Conservation (phyloP, 2,329 filamentous ascomycete genomes). For the Xylogone sp. region DNA sequence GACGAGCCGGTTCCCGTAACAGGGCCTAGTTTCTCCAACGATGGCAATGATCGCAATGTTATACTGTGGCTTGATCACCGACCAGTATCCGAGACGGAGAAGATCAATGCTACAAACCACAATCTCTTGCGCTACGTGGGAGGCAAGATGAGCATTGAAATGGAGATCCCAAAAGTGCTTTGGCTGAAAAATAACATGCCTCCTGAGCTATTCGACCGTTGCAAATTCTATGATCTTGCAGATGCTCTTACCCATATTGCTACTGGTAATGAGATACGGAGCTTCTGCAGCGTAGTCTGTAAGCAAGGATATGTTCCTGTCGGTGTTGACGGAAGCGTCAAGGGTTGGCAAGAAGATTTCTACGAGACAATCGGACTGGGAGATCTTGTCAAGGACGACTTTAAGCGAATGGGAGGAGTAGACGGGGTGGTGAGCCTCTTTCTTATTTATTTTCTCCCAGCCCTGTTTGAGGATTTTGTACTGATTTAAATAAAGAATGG, state of each 20-base stretch:
- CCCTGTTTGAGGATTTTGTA: slow-evolving; percentile 5
- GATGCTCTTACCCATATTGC: slow-evolving; percentile 94
- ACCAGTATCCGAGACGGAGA: slow-evolving; percentile 82
- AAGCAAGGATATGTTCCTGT: slow-evolving; percentile 97
- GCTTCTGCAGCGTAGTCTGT: slow-evolving; percentile 94
- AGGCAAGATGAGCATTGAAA: slow-evolving; percentile 98
- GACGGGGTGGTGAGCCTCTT: slow-evolving; percentile 80
- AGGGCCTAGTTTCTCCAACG: slow-evolving; percentile 76
- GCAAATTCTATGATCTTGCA: slow-evolving; percentile 94
- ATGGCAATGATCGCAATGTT: slow-evolving; percentile 85
- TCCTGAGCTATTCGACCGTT: slow-evolving; percentile 79
- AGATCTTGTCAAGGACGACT: slow-evolving; percentile 80
- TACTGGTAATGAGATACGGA: slow-evolving; percentile 85
- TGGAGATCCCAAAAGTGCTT: slow-evolving; percentile 97
- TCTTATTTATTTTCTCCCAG: slow-evolving; percentile 23
- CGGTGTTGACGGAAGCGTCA: slow-evolving; percentile 95
- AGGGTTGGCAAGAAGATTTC: slow-evolving; percentile 98
- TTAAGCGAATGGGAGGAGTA: slow-evolving; percentile 90
- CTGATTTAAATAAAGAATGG: slow-evolving; percentile 64
- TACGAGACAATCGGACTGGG: slow-evolving; percentile 80
- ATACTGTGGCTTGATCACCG: slow-evolving; percentile 97
- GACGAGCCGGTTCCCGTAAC: slow-evolving; percentile 91
- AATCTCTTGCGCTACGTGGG: slow-evolving; percentile 94
- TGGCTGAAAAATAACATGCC: slow-evolving; percentile 99
- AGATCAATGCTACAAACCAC: slow-evolving; percentile 90